These are phyloP conservation scores for Bryum argenteum DNA, from an alignment of 225 moss, liverwort and hornwort genomes.

Conservation along the genomic window DNA sequence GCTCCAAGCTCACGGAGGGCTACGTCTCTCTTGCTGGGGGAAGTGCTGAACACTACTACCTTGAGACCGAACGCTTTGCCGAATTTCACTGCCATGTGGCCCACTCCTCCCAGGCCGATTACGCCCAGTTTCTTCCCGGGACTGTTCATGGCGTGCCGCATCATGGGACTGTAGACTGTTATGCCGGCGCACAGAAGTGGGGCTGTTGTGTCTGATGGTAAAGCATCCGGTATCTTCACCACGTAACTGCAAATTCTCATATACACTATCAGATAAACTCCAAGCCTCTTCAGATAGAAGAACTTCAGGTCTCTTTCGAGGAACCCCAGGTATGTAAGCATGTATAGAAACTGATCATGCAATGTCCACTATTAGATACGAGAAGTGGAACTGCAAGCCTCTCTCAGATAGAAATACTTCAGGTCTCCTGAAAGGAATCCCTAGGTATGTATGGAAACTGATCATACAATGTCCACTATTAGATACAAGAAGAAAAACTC, in stretches of 20 bases:
- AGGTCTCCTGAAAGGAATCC: too few species aligned
- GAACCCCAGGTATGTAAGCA: too few species aligned
- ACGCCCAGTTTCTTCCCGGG: slow-evolving; percentile 63
- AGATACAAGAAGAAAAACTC: too few species aligned
- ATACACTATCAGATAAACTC: not conserved
- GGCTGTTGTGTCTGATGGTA: slow-evolving; percentile 57
- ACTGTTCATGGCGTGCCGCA: slow-evolving; percentile 58
- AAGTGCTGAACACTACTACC: slow-evolving; percentile 72
- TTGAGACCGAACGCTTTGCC: slow-evolving; percentile 63
- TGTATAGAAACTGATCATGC: too few species aligned
- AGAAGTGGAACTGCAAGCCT: too few species aligned
- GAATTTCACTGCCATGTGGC: slow-evolving; percentile 68
- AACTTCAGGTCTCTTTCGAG: too few species aligned
- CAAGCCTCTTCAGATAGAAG: too few species aligned
- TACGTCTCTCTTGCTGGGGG: slow-evolving; percentile 49
- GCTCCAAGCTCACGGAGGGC: slow-evolving; percentile 56
- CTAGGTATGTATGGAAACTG: too few species aligned
- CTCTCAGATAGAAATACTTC: too few species aligned
- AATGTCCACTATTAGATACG: too few species aligned
- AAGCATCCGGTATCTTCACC: slow-evolving; percentile 52
- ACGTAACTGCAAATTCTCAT: slow-evolving; percentile 16
- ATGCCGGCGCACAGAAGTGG: slow-evolving; percentile 70
- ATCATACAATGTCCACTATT: too few species aligned
- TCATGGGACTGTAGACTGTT: slow-evolving; percentile 76
- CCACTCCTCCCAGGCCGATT: slow-evolving; percentile 65